Base-by-base conservation (phyloP, 2,329 filamentous ascomycete species). In the Ilyonectria robusta region DNA sequence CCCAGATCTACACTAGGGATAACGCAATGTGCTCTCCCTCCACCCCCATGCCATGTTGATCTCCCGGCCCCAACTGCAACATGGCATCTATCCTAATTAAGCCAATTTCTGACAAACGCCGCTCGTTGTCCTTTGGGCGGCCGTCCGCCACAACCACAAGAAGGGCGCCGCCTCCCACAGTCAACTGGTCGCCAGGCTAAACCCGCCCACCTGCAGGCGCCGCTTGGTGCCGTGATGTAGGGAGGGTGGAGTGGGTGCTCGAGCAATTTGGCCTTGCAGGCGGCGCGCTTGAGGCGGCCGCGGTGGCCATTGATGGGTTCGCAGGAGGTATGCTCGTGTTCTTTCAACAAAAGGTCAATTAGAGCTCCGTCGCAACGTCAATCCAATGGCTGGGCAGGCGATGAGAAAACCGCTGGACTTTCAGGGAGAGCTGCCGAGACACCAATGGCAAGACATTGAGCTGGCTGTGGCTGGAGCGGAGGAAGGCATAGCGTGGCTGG, bases 231-330 rank as follows among this genome's bases (percentile, higher is more conserved):
- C 42, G 46, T 62, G n/a, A 40, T 31, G 26, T 17, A 54, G 35
- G 19, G 46, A 42, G 61, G 37, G 47, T 6, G 21, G 44, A 40
- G 48, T n/a, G 37, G 54, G 23, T 29, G 54, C 61, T 53, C 54
- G 37, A 57, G 61, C 54, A 19, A 53, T 47, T 51, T 42, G 35
- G 33, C 26, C 17, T 21, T 47, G 33, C 29, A 37, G 29, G 10
- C 70, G 70, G 62, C 65, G 68, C 70, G 71, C 66, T 70, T 72
- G 73, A 72, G 73, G 71, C 71, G 71, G 73, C 57, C 66, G 59
- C 57, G 53, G 31, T 67, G 69, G 54, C 47, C 64, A 47, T 61
- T 60, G 65, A 53, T 53, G 57, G 54, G 65, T 51, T 47, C 11
- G 31, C 26, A n/a, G 40, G 54, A 44, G 57, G 46, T 54, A 71